phyloP scores from a whole-genome alignment of 179 eudicot species.

The Pouteria campechiana region DNA sequence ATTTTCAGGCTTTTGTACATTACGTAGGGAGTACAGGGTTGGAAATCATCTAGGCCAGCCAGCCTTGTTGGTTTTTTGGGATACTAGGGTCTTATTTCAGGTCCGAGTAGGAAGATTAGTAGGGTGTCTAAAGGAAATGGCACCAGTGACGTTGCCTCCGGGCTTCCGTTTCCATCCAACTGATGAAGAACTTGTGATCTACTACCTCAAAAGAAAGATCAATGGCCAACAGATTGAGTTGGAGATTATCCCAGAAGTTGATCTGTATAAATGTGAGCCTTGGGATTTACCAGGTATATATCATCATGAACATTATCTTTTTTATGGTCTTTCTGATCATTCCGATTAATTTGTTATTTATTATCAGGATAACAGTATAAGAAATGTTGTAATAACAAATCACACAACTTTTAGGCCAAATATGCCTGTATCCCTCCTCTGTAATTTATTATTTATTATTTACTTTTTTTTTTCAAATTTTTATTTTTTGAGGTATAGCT shows the following conservation, averaged over 20 bases:
- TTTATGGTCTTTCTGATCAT: not conserved
- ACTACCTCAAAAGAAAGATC: slow-evolving; percentile 80
- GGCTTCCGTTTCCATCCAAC: slow-evolving; percentile 87
- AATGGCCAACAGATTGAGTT: slow-evolving; percentile 66
- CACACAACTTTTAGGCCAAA: too few species aligned
- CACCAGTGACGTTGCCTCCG: slow-evolving; percentile 85
- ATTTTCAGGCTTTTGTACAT: not conserved
- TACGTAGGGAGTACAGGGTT: not conserved
- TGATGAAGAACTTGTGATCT: slow-evolving; percentile 75
- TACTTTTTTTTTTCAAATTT: too few species aligned
- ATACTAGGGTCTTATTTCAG: not conserved
- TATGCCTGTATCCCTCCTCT: too few species aligned
- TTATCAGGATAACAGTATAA: too few species aligned
- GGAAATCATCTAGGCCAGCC: too few species aligned
- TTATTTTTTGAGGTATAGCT: too few species aligned
- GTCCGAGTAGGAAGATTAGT: not conserved
- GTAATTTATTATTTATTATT: too few species aligned
- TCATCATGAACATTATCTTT: not conserved
- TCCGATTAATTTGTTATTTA: too few species aligned
- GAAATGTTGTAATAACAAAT: too few species aligned
- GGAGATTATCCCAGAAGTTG: slow-evolving; percentile 79
- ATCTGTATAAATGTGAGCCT: slow-evolving; percentile 90
- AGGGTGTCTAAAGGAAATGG: slow-evolving; percentile 20
- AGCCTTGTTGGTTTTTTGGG: slow-evolving; percentile 2
- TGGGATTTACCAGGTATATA: slow-evolving; percentile 81